phyloP scores from a whole-genome alignment of 148 eudicot genomes.

The Chenopodium berlandieri region DNA sequence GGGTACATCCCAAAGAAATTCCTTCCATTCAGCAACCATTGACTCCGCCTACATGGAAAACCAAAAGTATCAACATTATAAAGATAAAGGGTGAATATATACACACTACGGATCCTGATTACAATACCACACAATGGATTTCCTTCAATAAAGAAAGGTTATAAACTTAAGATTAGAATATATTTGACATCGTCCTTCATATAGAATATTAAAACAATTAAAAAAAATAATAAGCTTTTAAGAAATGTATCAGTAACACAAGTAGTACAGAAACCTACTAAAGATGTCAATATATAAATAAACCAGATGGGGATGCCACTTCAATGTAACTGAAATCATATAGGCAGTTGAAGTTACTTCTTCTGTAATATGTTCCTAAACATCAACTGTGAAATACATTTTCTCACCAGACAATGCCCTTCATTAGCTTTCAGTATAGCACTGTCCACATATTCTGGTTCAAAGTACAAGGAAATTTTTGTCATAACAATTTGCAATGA shows the following conservation, averaged over 20 bases:
- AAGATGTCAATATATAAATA: neutral
- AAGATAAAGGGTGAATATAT: neutral
- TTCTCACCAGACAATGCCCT: neutral
- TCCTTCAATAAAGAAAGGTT: neutral
- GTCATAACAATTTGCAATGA: neutral
- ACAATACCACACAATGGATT: neutral
- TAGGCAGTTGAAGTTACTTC: neutral
- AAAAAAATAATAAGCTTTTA: neutral
- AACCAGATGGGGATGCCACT: neutral
- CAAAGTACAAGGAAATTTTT: neutral
- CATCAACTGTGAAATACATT: neutral
- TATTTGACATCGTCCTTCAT: neutral
- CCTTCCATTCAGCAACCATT: conserved; percentile 97
- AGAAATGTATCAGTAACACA: neutral
- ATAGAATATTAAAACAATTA: neutral
- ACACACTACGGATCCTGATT: neutral
- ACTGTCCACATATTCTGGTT: neutral
- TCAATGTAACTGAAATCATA: neutral
- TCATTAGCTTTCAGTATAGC: neutral
- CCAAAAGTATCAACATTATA: neutral
- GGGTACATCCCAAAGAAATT: conserved; percentile 96
- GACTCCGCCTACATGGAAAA: conserved; percentile 63
- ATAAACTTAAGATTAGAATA: neutral
- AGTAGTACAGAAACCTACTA: neutral
- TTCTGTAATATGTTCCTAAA: neutral